Evolutionary conservation across 495 filamentous ascomycete genomes (phyloP).

Genomic region (Penicillium angulare): DNA sequence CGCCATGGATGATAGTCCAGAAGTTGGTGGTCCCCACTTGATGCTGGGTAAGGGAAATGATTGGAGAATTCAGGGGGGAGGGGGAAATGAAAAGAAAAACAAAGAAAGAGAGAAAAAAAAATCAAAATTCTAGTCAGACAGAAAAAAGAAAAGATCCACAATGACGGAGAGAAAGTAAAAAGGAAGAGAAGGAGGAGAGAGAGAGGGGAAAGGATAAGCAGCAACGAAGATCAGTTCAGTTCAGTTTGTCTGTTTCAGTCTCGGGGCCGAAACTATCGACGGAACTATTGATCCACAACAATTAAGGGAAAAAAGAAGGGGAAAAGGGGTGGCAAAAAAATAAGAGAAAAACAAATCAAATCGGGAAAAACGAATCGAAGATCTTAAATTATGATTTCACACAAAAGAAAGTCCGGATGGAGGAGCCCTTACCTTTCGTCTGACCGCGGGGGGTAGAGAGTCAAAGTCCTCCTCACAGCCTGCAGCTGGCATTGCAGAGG

Average conservation of each 20-base stretch:
- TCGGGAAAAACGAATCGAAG: too few species aligned
- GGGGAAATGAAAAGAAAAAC: background rate
- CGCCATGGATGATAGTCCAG: constrained; percentile 33
- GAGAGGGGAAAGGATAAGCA: background rate
- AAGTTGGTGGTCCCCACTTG: constrained; percentile 20
- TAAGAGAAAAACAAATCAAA: background rate
- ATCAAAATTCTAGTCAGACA: background rate
- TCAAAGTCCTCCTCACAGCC: constrained; percentile 30
- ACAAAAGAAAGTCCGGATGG: background rate
- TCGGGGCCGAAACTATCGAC: background rate
- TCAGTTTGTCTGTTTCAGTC: background rate
- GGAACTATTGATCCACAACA: constrained; percentile 1
- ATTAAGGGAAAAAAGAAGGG: background rate
- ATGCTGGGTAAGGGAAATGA: too few species aligned
- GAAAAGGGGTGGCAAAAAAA: background rate
- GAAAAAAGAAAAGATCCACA: background rate
- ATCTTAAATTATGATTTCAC: background rate
- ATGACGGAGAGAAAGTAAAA: background rate
- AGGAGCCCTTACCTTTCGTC: constrained; percentile 38
- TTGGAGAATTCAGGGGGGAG: constrained; percentile 19
- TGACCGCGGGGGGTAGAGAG: constrained; percentile 34
- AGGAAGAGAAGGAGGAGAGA: background rate
- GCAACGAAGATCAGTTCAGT: background rate
- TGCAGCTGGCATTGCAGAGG: background rate
- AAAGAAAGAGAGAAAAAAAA: background rate